These are phyloP conservation scores for Iberis pinnata DNA, from an alignment of 345 rosid species.

Conservation along the genomic window DNA sequence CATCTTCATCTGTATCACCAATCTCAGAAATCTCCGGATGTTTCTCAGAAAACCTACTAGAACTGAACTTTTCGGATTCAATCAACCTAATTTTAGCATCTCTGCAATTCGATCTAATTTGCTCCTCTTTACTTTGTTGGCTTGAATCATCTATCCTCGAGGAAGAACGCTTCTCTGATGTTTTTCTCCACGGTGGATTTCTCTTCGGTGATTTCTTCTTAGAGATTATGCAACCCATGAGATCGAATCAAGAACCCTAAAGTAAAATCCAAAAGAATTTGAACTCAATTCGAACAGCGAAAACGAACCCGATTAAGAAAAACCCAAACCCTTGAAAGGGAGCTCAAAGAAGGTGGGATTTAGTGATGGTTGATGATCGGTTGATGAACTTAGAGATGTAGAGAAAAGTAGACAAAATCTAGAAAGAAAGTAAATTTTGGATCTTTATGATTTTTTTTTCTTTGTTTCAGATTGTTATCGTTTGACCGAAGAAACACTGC, in stretches of 20 bases:
- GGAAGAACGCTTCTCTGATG: constrained; percentile 50
- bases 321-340: background rate
- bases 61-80: constrained; percentile 47
- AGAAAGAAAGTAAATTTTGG: constrained; percentile 8
- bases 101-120: constrained; percentile 32
- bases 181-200: constrained; percentile 39
- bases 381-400: constrained; percentile 5
- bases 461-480: constrained; percentile 31
- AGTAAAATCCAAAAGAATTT: too few relatives aligned
- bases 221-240: constrained; percentile 78
- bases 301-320: background rate
- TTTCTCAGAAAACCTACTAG: constrained; percentile 43
- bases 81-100: constrained; percentile 47
- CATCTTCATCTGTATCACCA: constrained; percentile 29
- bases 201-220: constrained; percentile 61
- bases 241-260: constrained; percentile 9
- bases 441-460: constrained; percentile 16
- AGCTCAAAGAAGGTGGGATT: background rate
- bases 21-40: constrained; percentile 29
- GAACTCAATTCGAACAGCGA: background rate
- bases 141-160: constrained; percentile 53
- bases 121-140: constrained; percentile 30
- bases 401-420: constrained; percentile 17
- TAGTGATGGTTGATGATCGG: constrained; percentile 15
- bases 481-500: constrained; percentile 34